These are phyloP conservation scores for Aspergillaceae sp. DNA, from an alignment of 2,329 filamentous ascomycete species.

Conservation along the genomic window DNA sequence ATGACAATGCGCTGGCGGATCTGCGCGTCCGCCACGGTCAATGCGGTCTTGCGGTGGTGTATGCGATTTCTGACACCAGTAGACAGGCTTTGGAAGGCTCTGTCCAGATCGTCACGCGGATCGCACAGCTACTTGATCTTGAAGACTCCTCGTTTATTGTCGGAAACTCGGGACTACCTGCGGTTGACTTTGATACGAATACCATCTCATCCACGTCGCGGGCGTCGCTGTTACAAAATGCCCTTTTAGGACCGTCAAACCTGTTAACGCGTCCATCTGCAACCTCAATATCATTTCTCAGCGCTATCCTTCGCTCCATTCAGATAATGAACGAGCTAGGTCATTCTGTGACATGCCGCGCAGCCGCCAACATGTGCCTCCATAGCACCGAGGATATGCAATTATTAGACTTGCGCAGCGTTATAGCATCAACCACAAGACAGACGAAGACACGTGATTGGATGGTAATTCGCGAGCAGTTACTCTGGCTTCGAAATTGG, in stretches of 20 bases:
- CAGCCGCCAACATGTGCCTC: slow-evolving; percentile 43
- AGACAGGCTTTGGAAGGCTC: slow-evolving; percentile 39
- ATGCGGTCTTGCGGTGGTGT: slow-evolving; percentile 51
- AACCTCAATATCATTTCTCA: slow-evolving; percentile 33
- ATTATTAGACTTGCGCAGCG: slow-evolving; percentile 42
- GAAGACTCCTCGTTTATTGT: slow-evolving; percentile 35
- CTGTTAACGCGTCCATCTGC: slow-evolving; percentile 32
- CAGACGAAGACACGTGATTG: slow-evolving; percentile 42
- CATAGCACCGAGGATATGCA: slow-evolving; percentile 47
- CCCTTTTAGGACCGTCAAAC: slow-evolving; percentile 32
- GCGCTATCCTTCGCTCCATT: slow-evolving; percentile 34
- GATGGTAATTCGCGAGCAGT: slow-evolving; percentile 39
- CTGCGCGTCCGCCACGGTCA: slow-evolving; percentile 47
- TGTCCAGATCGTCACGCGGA: slow-evolving; percentile 42
- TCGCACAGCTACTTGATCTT: slow-evolving; percentile 44
- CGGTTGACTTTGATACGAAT: slow-evolving; percentile 22
- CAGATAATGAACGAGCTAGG: slow-evolving; percentile 33
- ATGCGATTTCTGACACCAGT: slow-evolving; percentile 43
- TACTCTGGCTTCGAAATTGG: slow-evolving; percentile 57
- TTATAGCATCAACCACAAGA: slow-evolving; percentile 42
- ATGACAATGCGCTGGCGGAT: slow-evolving; percentile 36
- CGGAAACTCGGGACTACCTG: slow-evolving; percentile 17
- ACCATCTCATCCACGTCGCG: slow-evolving; percentile 30
- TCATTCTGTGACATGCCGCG: slow-evolving; percentile 27
- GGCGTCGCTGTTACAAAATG: slow-evolving; percentile 34